phyloP scores from a whole-genome alignment of 306 rosid genomes.

The Vigna mungo region DNA sequence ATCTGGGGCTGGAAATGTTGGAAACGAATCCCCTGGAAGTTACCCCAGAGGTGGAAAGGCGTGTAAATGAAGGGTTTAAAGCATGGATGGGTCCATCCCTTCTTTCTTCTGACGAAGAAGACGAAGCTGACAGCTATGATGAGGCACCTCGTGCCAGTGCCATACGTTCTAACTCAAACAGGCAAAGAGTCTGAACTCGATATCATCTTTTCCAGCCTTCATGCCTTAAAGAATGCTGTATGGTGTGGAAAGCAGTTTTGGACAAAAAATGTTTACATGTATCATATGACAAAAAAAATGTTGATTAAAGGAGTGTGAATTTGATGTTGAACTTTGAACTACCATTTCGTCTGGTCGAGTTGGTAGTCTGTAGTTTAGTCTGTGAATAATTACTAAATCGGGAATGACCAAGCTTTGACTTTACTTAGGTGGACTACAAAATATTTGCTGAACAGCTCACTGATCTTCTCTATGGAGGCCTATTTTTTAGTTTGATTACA shows the following conservation, averaged over 20 bases:
- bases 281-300: constrained; percentile 34
- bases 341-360: constrained; percentile 27
- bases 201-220: constrained; percentile 41
- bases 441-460: not conserved
- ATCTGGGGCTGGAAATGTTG: constrained; percentile 91
- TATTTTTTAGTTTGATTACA: not conserved
- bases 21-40: constrained; percentile 76
- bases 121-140: constrained; percentile 69
- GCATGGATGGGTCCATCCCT: constrained; percentile 98
- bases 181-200: constrained; percentile 49
- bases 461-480: not conserved
- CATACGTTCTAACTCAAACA: constrained; percentile 55
- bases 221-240: constrained; percentile 46
- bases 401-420: constrained; percentile 33
- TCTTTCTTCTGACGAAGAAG: constrained; percentile 95
- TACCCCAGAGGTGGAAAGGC: constrained; percentile 90
- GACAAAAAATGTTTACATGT: constrained; percentile 43
- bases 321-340: constrained; percentile 31
- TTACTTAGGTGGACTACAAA: constrained; percentile 16
- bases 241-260: constrained; percentile 48
- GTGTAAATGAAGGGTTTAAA: constrained; percentile 86
- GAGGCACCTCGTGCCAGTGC: constrained; percentile 52
- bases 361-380: constrained; percentile 46
- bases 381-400: constrained; percentile 51
- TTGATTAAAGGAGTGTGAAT: constrained; percentile 36